These are phyloP conservation scores for Hortaea werneckii DNA, from an alignment of 2,329 filamentous ascomycete genomes.

Conservation along the genomic window DNA sequence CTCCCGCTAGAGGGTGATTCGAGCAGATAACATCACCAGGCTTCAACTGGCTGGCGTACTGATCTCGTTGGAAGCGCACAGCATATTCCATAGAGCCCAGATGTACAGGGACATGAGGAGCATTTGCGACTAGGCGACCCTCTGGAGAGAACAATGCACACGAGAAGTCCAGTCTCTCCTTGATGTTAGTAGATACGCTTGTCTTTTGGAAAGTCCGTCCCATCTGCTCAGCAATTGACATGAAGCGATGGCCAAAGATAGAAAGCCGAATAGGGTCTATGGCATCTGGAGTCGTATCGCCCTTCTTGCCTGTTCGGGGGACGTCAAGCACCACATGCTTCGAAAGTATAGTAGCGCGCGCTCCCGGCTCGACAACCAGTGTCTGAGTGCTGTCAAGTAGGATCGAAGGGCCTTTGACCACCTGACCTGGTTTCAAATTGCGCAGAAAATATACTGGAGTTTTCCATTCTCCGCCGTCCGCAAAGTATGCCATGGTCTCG, in stretches of 20 bases:
- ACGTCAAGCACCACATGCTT: constrained; percentile 32
- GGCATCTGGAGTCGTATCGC: constrained; percentile 4
- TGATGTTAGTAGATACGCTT: constrained; percentile 42
- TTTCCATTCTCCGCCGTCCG: constrained; percentile 9
- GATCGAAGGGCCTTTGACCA: constrained; percentile 22
- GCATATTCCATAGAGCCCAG: constrained; percentile 36
- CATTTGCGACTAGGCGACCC: constrained; percentile 34
- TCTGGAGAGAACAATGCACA: constrained; percentile 35
- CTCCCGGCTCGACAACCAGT: constrained; percentile 31
- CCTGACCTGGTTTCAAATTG: constrained; percentile 10
- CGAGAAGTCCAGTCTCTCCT: constrained; percentile 35
- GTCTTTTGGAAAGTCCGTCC: constrained; percentile 47
- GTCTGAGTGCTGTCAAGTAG: constrained; percentile 37
- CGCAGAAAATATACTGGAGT: constrained; percentile 19
- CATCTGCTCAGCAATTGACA: constrained; percentile 52
- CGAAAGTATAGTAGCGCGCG: constrained; percentile 28
- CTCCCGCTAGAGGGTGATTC: constrained; percentile 32
- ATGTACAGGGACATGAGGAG: constrained; percentile 34
- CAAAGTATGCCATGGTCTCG: constrained; percentile 12
- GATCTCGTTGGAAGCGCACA: constrained; percentile 29
- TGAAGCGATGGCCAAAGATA: constrained; percentile 48
- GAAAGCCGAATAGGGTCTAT: constrained; percentile 45
- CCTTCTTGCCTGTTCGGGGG: constrained; percentile 9
- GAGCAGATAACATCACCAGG: constrained; percentile 32
- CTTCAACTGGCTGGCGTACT: constrained; percentile 25